Evolutionary conservation across 1,139 yeast species (phyloP).

Genomic region (Petasospora rhodanensis): DNA sequence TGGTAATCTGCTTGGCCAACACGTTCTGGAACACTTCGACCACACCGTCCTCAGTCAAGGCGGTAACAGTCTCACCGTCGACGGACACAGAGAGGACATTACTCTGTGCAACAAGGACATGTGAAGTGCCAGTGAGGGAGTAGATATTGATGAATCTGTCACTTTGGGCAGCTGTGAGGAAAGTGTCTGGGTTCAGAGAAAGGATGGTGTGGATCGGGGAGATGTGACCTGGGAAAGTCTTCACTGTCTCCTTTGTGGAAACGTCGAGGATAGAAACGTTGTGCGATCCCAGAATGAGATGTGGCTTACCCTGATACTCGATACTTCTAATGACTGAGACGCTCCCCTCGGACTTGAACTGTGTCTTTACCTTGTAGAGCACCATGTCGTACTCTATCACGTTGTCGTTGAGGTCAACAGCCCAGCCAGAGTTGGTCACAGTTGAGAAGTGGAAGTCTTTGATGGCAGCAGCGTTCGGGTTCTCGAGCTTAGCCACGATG

Average conservation of each 20-base stretch:
- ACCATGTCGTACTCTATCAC: constrained; percentile 61
- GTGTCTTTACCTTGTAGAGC: constrained; percentile 37
- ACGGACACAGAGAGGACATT: constrained; percentile 45
- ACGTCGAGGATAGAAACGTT: constrained; percentile 50
- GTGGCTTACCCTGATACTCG: constrained; percentile 35
- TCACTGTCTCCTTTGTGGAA: constrained; percentile 32
- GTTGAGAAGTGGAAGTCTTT: constrained; percentile 46
- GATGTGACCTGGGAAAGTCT: constrained; percentile 69
- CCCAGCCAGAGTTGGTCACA: constrained; percentile 48
- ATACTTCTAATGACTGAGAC: constrained; percentile 33
- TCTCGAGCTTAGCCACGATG: constrained; percentile 45
- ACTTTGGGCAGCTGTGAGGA: constrained; percentile 65
- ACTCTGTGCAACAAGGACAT: constrained; percentile 64
- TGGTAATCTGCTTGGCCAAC: constrained; percentile 30
- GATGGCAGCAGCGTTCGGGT: constrained; percentile 49
- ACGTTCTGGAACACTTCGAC: constrained; percentile 64
- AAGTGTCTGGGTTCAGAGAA: constrained; percentile 39
- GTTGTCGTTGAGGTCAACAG: constrained; percentile 58
- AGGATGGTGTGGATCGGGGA: constrained; percentile 52
- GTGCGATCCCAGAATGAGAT: constrained; percentile 60
- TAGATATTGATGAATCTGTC: constrained; percentile 79
- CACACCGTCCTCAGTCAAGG: constrained; percentile 63
- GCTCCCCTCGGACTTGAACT: constrained; percentile 35
- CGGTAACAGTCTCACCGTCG: constrained; percentile 43
- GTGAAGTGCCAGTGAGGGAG: constrained; percentile 38